A percentile compares a stretch with the other conserved stretches of the same genome.
These are phyloP conservation scores for Syzygium aqueum DNA, from an alignment of 345 rosid species.

Conservation along the genomic window DNA sequence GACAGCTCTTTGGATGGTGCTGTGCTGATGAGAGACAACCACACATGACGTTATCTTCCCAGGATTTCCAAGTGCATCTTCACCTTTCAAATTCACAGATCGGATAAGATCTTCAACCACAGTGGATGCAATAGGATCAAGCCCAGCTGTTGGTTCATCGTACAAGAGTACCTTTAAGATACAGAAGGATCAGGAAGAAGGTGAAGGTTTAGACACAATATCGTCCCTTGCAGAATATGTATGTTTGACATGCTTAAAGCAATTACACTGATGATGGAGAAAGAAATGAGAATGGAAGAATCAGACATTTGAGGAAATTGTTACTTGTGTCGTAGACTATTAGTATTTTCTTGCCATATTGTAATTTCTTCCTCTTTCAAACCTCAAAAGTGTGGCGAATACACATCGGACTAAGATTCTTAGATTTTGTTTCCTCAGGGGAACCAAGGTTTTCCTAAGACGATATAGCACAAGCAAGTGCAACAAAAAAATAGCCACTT, in stretches of 20 bases:
- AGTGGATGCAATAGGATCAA: slow-evolving; percentile 98
- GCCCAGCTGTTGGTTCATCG: slow-evolving; percentile 97
- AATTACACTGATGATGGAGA: background rate
- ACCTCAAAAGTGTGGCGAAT: background rate
- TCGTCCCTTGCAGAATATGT: background rate
- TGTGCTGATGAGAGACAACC: slow-evolving; percentile 96
- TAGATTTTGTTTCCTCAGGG: background rate
- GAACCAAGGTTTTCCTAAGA: background rate
- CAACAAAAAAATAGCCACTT: background rate
- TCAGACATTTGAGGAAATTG: background rate
- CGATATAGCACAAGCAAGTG: background rate
- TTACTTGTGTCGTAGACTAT: background rate
- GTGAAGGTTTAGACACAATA: background rate
- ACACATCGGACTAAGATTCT: background rate
- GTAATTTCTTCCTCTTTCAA: background rate
- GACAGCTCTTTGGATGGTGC: slow-evolving; percentile 91
- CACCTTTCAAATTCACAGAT: slow-evolving; percentile 58
- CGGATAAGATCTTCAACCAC: slow-evolving; percentile 98
- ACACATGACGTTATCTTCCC: slow-evolving; percentile 82
- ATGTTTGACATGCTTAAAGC: background rate
- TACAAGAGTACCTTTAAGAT: slow-evolving; percentile 63
- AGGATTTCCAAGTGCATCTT: slow-evolving; percentile 53
- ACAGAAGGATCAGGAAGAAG: background rate
- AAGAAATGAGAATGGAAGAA: background rate
- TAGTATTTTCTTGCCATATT: background rate